phyloP scores from a whole-genome alignment of 192 early-diverging fungal species.

The Allomyces macrogynus region DNA sequence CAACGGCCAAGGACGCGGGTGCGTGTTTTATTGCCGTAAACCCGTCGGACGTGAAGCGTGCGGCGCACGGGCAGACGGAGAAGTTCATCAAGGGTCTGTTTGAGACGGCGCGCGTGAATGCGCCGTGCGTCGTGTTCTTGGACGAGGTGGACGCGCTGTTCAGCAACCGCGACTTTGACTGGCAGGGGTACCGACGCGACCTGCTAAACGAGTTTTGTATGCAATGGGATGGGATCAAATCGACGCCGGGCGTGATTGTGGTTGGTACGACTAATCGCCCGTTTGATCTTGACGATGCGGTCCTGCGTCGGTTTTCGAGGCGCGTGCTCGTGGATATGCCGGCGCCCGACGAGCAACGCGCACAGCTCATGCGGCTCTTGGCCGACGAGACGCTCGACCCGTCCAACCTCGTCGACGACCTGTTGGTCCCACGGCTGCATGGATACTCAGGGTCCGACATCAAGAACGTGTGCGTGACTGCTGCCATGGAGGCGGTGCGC shows the following conservation, averaged over 20 bases:
- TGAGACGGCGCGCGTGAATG: constrained; percentile 68
- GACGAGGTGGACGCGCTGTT: constrained; percentile 92
- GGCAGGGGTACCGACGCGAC: constrained; percentile 47
- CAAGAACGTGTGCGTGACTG: constrained; percentile 82
- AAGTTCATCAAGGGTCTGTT: constrained; percentile 91
- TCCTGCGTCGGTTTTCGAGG: constrained; percentile 74
- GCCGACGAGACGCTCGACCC: constrained; percentile 48
- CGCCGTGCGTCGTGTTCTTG: constrained; percentile 91
- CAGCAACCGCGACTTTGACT: constrained; percentile 35
- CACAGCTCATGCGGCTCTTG: constrained; percentile 58
- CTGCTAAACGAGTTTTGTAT: constrained; percentile 90
- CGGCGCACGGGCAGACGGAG: constrained; percentile 90
- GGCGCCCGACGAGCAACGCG: constrained; percentile 42
- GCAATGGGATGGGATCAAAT: constrained; percentile 80
- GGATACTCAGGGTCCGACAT: constrained; percentile 79
- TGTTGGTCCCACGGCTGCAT: constrained; percentile 49
- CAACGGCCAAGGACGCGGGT: constrained; percentile 63
- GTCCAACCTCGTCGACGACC: constrained; percentile 29
- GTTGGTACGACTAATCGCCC: constrained; percentile 91
- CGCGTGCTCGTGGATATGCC: constrained; percentile 84
- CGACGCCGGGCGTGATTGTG: constrained; percentile 51
- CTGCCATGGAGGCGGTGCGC: constrained; percentile 45
- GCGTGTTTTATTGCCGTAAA: constrained; percentile 56
- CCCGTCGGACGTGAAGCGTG: constrained; percentile 58
- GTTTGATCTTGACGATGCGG: constrained; percentile 92